Conservation (phyloP, 1,139 yeast species). For the Pichia sp. region DNA sequence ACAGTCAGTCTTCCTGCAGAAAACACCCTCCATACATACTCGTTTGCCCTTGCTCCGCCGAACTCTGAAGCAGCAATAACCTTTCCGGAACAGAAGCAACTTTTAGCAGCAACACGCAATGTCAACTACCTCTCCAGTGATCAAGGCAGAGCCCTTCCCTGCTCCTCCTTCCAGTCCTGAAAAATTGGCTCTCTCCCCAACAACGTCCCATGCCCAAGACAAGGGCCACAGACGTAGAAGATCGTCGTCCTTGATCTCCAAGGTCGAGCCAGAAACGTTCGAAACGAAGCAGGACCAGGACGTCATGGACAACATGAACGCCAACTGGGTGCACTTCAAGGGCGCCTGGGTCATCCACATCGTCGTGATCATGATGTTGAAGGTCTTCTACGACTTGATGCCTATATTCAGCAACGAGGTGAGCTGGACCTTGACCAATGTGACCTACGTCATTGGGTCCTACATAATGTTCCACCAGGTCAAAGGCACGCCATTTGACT, state of each 20-base stretch:
- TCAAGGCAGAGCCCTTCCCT: slow-evolving; percentile 25
- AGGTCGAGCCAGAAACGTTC: slow-evolving; percentile 89
- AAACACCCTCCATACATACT: no score
- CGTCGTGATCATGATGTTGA: slow-evolving; percentile 69
- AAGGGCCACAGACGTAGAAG: slow-evolving; percentile 45
- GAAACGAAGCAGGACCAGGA: slow-evolving; percentile 93
- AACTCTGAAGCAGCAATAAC: neutral
- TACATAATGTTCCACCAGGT: slow-evolving; percentile 95
- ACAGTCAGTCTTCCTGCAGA: no score
- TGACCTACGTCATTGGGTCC: slow-evolving; percentile 84
- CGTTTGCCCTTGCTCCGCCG: neutral
- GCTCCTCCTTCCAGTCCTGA: slow-evolving; percentile 29
- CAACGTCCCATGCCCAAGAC: slow-evolving; percentile 19
- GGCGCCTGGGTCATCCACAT: slow-evolving; percentile 96
- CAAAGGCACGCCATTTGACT: slow-evolving; percentile 95
- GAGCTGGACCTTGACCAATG: slow-evolving; percentile 91
- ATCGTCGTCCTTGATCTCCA: slow-evolving; percentile 71
- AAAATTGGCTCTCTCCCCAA: slow-evolving; percentile 22
- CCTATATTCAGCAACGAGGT: slow-evolving; percentile 76
- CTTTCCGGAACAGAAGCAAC: neutral
- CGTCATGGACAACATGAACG: slow-evolving; percentile 82
- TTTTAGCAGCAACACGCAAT: neutral
- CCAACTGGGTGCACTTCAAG: slow-evolving; percentile 92
- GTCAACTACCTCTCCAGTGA: slow-evolving; percentile 19
- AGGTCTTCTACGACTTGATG: slow-evolving; percentile 70